Evolutionary conservation across 2,329 filamentous ascomycete species (phyloP).

Genomic region (Fusarium transvaalense): DNA sequence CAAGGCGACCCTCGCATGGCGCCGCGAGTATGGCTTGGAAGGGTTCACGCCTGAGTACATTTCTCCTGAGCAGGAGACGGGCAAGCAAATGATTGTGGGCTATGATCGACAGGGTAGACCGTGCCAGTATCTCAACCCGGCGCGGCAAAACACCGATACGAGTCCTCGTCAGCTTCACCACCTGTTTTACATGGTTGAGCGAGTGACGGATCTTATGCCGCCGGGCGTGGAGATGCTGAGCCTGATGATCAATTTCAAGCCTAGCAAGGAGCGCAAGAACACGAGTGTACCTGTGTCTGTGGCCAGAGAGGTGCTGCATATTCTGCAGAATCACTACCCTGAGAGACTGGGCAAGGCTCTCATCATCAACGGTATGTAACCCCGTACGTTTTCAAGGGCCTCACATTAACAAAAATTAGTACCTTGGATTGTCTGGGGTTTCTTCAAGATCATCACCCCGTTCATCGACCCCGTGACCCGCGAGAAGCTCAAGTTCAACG

Average conservation of each 20-base stretch:
- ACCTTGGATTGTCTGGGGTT: slow-evolving; percentile 90
- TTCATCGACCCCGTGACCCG: slow-evolving; percentile 96
- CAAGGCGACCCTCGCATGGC: slow-evolving; percentile 85
- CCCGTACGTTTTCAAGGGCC: not conserved
- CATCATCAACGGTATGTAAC: slow-evolving; percentile 80
- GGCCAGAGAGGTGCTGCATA: slow-evolving; percentile 86
- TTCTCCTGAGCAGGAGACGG: slow-evolving; percentile 93
- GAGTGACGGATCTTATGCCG: slow-evolving; percentile 87
- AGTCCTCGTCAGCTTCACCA: slow-evolving; percentile 91
- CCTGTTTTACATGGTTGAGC: slow-evolving; percentile 95
- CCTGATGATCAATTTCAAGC: slow-evolving; percentile 92
- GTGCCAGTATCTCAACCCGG: slow-evolving; percentile 90
- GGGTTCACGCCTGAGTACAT: slow-evolving; percentile 87
- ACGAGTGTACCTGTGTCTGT: slow-evolving; percentile 78
- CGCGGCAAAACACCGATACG: slow-evolving; percentile 90
- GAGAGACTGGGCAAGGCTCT: slow-evolving; percentile 90
- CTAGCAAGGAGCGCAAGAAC: slow-evolving; percentile 79
- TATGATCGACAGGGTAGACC: slow-evolving; percentile 89
- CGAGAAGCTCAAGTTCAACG: slow-evolving; percentile 98
- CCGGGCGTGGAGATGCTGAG: slow-evolving; percentile 88
- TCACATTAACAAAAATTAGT: slow-evolving; percentile 63
- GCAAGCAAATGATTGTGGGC: slow-evolving; percentile 91
- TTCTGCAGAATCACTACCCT: slow-evolving; percentile 95
- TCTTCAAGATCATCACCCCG: slow-evolving; percentile 95
- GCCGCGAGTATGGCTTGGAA: slow-evolving; percentile 88